Evolutionary conservation across 169 alveolate genomes (phyloP), one percentile per base, ranked within the genome.

Genomic region (Eimeria sp.): DNA sequence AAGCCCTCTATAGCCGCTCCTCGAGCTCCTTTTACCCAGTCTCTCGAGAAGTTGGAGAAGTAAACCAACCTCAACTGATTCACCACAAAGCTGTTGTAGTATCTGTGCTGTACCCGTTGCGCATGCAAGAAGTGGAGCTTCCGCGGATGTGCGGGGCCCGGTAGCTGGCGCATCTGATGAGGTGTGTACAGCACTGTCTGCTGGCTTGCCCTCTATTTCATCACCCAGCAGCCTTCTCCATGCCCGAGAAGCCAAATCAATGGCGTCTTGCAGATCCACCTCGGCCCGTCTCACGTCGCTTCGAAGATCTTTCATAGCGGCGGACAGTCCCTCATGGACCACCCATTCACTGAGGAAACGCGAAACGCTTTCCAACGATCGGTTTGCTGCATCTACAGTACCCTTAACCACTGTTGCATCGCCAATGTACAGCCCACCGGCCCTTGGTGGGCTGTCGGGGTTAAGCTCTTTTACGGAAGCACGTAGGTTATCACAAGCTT

Each of bases 371-470:
- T 1, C 49, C 34, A 27, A 27, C 5, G n/a, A 4, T 49, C 49
- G n/a, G 49, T 22, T 70, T 27, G 51, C 51, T 70, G 47, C 80
- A 14, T 9, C 49, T 49, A 16, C 22, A 70, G 80, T 14, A 70
- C 49, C 18, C 27, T 10, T 70, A 34, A 70, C 16, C 80, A 13
- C n/a, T 25, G n/a, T 0, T 7, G 27, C 0, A 70, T 70, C 51
- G 47, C 80, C 80, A 70, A 70, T 3, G 80, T 27, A 70, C 49
- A 49, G 51, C 80, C 80, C 80, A 30, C 49, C 49, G n/a, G 80
- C 80, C 9, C n/a, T 70, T 27, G 80, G 80, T 27, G 80, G 80
- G 80, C 1, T 34, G 6, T 70, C 49, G 80, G 47, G 3, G 14
- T 0, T 10, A 70, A 70, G 51, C 51, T 30, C 80, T 0, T 30